Evolutionary conservation across 2,329 filamentous ascomycete genomes (phyloP), one percentile per base, ranked within the genome.

Genomic region (Alternaria brassicae): DNA sequence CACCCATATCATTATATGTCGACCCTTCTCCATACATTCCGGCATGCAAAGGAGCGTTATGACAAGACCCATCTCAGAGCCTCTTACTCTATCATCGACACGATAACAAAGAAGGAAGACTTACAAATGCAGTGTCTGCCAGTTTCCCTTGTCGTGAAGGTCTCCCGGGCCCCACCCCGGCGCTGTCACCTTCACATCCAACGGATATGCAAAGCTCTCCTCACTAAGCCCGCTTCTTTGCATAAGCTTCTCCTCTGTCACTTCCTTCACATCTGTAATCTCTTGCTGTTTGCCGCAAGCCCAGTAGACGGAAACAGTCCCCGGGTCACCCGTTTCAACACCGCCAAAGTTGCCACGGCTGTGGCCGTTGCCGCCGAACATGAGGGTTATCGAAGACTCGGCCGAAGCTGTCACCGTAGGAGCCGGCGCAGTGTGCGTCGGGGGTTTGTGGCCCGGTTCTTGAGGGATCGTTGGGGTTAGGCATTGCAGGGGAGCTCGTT

Each of bases 1-100:
- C 12, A 65, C 65, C 69, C 71, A 72, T n/a, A 69, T 70, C 53
- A 73, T 65, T 67, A 73, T 72, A 58, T 73, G 70, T 10, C 67
- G 55, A 6, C 71, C 71, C 27, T 61, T 49, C 23, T 65, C 63
- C 66, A 72, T 73, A 41, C 62, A 62, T 27, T 65, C 56, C 0
- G 70, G 71, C 63, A 65, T 68, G 39, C 5, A 13, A 17, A 34
- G 3, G 4, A 12, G 19, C 5, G 17, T 65, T 36, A 65, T 50
- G n/a, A 47, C 3, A 15, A 17, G 19, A 12, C 13, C 4, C 13
- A 10, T 10, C 12, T 6, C 3, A 3, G 2, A n/a, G 1, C 39
- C 44, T 4, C 4, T 4, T 21, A 4, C 19, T 5, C 44, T 34
- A 2, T 15, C 19, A 6, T n/a, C 5, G 15, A 8, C 1, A 19